Evolutionary conservation across 768 basidiomycete species (phyloP).

Genomic region (Leccinellum rugosiceps): DNA sequence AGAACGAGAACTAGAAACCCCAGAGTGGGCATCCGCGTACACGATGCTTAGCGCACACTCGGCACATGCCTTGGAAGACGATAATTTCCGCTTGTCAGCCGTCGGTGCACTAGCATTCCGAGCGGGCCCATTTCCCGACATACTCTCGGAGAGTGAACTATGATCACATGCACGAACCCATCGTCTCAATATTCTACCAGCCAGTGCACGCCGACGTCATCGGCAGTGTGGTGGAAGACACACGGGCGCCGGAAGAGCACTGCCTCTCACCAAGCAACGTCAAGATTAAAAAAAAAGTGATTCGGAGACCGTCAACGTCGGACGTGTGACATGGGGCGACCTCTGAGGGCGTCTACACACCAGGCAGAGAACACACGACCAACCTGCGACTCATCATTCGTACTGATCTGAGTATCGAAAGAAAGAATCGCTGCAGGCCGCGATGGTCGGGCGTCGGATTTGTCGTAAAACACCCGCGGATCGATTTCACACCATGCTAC

Average conservation of each 20-base stretch:
- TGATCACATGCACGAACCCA: constrained; percentile 2
- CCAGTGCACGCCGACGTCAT: neutral
- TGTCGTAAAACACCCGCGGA: constrained; percentile 7
- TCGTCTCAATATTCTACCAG: neutral
- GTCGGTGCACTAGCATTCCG: neutral
- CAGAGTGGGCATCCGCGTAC: neutral
- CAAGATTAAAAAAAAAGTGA: neutral
- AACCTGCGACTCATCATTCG: neutral
- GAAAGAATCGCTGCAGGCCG: neutral
- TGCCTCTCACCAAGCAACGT: neutral
- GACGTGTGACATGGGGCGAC: neutral
- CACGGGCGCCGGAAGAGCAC: neutral
- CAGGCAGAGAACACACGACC: constrained; percentile 2
- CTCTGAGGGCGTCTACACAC: neutral
- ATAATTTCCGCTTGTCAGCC: constrained; percentile 5
- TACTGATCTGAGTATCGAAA: neutral
- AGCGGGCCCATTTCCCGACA: neutral
- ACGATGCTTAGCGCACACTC: neutral
- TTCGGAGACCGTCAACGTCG: neutral
- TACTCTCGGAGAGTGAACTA: neutral
- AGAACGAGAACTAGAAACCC: neutral
- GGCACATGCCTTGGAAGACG: neutral
- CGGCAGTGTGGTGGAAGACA: neutral
- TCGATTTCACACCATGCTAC: constrained; percentile 2
- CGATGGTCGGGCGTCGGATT: constrained; percentile 5